Evolutionary conservation across 495 filamentous ascomycete genomes (phyloP), one percentile per base, ranked within the genome.

Genomic region (Daldinia grandis): DNA sequence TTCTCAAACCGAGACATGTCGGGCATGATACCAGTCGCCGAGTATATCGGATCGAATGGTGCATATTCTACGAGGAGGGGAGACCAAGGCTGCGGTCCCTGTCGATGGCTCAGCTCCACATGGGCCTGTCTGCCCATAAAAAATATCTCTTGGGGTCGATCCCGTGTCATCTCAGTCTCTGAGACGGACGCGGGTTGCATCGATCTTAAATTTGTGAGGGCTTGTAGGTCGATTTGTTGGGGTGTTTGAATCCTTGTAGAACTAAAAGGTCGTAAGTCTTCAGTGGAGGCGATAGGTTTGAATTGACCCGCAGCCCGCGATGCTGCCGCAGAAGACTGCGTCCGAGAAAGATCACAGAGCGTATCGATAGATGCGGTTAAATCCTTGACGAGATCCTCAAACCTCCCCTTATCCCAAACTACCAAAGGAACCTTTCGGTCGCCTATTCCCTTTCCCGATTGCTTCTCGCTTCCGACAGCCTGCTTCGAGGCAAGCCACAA

Each of bases 291-390:
- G 10, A 76, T 68, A 3, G 79, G 53, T 33, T 76, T 78, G 44
- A 61, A 71, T 1, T 73, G 62, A 30, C 74, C 69, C 25, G 75
- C 65, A 5, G 66, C 71, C 6, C 78, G 77, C 6, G 76, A 59
- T 17, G 72, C 62, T 6, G 80, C 78, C 12, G 74, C 78, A 73
- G 77, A 86, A 10, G 80, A 90, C 27, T 92, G 84, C 7, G 92
- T 91, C 50, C 88, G 83, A 6, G 93, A 96, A 12, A 98, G 82
- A 63, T 96, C 92, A 78, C 95, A 97, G 10, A 98, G 85, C 0
- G 91, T 94, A 78, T 98, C 94, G 74, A 97, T 97, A 28, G 90
- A 94, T 10, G 87, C 88, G 3, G 92, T 95, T 61, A 97, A 79
- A 63, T 97, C 92, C 63, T 85, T 87, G 24, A 95, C 81, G 3